These are phyloP conservation scores for Barnettozyma californica DNA, from an alignment of 805 yeast genomes.

Conservation along the genomic window DNA sequence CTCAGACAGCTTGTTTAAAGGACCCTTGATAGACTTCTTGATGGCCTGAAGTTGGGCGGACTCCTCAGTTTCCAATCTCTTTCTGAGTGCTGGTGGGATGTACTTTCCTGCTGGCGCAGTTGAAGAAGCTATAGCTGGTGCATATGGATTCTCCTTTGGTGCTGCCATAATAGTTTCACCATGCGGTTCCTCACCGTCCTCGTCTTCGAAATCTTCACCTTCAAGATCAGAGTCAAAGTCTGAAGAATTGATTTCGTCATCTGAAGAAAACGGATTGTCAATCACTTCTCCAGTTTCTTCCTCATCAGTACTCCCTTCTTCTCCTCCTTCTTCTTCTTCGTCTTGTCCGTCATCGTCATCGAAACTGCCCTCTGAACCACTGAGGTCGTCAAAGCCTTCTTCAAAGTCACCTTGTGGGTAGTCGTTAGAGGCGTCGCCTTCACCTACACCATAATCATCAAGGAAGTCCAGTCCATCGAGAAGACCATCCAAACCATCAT, in stretches of 20 bases:
- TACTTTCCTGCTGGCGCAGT: slow-evolving; percentile 39
- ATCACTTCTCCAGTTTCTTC: slow-evolving; percentile 21
- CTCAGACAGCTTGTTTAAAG: slow-evolving; percentile 84
- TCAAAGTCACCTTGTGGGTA: slow-evolving; percentile 12
- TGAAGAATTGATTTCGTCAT: slow-evolving; percentile 37
- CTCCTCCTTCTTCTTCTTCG: slow-evolving; percentile 22
- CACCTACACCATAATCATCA: slow-evolving; percentile 30
- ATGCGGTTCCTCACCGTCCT: slow-evolving; percentile 20
- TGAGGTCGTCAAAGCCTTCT: slow-evolving; percentile 25
- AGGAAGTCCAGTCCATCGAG: slow-evolving; percentile 57
- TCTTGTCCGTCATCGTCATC: slow-evolving; percentile 25
- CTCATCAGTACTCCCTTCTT: no score
- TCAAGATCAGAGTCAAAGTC: slow-evolving; percentile 40
- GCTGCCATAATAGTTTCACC: slow-evolving; percentile 28
- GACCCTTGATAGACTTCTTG: slow-evolving; percentile 67
- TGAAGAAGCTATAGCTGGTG: slow-evolving; percentile 46
- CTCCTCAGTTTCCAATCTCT: slow-evolving; percentile 36
- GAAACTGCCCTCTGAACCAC: slow-evolving; percentile 20
- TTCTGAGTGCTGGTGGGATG: slow-evolving; percentile 83
- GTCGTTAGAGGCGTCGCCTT: slow-evolving; percentile 28
- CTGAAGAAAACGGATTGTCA: slow-evolving; percentile 33
- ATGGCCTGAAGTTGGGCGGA: slow-evolving; percentile 46
- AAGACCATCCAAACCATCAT: slow-evolving; percentile 78
- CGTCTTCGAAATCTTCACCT: slow-evolving; percentile 30
- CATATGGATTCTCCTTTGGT: slow-evolving; percentile 67